Evolutionary conservation across 257 asterid species (phyloP).

Genomic region (Solanum neorickii): DNA sequence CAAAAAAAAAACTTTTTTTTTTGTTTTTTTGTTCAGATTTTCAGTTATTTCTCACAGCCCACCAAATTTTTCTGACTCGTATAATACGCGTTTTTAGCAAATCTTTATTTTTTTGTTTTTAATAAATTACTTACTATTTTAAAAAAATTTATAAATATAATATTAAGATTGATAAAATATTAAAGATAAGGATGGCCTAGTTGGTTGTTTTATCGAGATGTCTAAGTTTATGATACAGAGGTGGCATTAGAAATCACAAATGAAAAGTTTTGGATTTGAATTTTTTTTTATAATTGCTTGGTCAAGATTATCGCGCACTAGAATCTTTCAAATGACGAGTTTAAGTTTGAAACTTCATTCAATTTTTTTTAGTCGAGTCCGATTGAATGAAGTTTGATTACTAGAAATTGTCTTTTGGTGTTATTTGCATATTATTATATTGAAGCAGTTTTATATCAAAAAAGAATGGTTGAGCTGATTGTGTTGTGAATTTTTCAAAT

Average conservation of each 20-base stretch:
- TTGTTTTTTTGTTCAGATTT: background rate
- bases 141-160: background rate
- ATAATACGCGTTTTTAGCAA: background rate
- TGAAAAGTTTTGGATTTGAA: too few species aligned
- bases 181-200: background rate
- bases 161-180: background rate
- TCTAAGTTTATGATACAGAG: background rate
- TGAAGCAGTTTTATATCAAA: background rate
- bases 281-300: background rate
- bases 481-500: background rate
- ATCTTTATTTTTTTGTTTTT: background rate
- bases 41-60: background rate
- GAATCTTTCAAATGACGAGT: too few species aligned
- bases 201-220: background rate
- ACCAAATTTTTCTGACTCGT: background rate
- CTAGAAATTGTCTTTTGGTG: too few species aligned
- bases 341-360: too few species aligned
- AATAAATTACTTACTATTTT: background rate
- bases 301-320: background rate
- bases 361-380: too few species aligned
- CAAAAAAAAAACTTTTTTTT: background rate
- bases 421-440: too few species aligned
- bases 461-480: background rate
- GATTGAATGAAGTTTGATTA: background rate
- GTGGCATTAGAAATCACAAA: background rate